These are phyloP conservation scores for Fusarium annulatum DNA, from an alignment of 2,329 filamentous ascomycete species.

Conservation along the genomic window DNA sequence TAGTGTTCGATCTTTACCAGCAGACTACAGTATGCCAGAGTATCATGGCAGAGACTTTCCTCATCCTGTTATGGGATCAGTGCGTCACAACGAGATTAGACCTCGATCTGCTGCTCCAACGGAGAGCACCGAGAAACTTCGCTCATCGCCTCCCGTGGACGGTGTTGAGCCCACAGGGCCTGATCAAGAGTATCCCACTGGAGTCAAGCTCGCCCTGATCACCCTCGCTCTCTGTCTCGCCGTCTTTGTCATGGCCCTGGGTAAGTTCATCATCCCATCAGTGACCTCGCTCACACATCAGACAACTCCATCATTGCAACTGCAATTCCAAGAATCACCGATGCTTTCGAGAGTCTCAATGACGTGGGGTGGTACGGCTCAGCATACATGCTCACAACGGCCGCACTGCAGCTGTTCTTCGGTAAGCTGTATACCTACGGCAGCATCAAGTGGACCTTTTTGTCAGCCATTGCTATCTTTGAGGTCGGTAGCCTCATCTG, in stretches of 20 bases:
- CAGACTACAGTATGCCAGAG: constrained; percentile 26
- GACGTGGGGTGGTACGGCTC: constrained; percentile 64
- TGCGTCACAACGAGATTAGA: constrained; percentile 36
- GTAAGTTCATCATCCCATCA: constrained; percentile 30
- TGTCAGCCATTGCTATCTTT: constrained; percentile 54
- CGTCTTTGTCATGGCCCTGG: constrained; percentile 56
- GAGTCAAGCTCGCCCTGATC: constrained; percentile 48
- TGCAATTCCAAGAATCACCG: constrained; percentile 57
- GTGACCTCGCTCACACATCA: constrained; percentile 21
- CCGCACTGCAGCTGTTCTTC: constrained; percentile 54
- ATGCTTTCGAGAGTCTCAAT: constrained; percentile 55
- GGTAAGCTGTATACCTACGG: constrained; percentile 60
- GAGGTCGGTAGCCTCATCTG: constrained; percentile 58
- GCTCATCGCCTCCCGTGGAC: background rate
- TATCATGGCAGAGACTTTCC: constrained; percentile 27
- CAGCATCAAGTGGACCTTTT: constrained; percentile 55
- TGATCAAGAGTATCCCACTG: constrained; percentile 39
- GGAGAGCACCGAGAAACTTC: constrained; percentile 47
- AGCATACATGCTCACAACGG: constrained; percentile 56
- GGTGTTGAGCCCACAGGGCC: background rate
- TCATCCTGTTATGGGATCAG: constrained; percentile 40
- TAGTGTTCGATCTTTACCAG: constrained; percentile 35
- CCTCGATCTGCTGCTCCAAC: constrained; percentile 34
- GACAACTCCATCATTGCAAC: constrained; percentile 57
- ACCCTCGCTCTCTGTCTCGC: constrained; percentile 53